Evolutionary conservation across 306 rosid species (phyloP).

Genomic region (Citrullus mucosospermus): DNA sequence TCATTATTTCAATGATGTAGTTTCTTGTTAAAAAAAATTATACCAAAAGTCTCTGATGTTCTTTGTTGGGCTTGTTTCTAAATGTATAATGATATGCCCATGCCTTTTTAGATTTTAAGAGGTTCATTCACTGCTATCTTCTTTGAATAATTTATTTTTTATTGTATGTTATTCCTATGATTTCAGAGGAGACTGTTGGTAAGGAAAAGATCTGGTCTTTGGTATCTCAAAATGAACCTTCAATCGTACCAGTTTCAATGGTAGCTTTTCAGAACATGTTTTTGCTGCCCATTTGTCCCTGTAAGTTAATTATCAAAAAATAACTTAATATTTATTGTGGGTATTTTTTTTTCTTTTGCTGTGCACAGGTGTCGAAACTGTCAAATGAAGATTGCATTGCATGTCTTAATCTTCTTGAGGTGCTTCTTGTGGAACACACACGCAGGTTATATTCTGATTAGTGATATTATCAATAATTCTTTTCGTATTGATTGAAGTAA

Average conservation of each 20-base stretch:
- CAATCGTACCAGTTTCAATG: conserved; percentile 64
- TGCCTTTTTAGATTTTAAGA: not conserved
- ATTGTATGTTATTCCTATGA: not conserved
- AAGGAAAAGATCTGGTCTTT: conserved; percentile 88
- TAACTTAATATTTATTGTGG: conserved; percentile 1
- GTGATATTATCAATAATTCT: not conserved
- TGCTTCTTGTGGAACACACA: conserved; percentile 57
- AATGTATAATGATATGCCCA: not conserved
- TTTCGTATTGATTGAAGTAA: not conserved
- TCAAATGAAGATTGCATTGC: conserved; percentile 66
- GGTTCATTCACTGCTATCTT: not conserved
- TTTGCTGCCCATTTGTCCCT: not conserved
- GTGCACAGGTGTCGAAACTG: conserved; percentile 65
- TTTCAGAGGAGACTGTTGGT: conserved; percentile 58
- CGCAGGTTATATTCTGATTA: conserved; percentile 32
- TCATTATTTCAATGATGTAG: no score
- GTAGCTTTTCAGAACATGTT: conserved; percentile 25
- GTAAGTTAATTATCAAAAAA: not conserved
- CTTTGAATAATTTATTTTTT: not conserved
- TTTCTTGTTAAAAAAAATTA: no score
- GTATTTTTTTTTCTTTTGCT: conserved; percentile 11
- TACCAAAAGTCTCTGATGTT: not conserved
- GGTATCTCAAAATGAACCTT: conserved; percentile 81
- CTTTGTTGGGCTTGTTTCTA: not conserved
- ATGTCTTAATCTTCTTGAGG: conserved; percentile 75